Conservation (phyloP, 108 stramenopile species). For the Tribonema minus region DNA sequence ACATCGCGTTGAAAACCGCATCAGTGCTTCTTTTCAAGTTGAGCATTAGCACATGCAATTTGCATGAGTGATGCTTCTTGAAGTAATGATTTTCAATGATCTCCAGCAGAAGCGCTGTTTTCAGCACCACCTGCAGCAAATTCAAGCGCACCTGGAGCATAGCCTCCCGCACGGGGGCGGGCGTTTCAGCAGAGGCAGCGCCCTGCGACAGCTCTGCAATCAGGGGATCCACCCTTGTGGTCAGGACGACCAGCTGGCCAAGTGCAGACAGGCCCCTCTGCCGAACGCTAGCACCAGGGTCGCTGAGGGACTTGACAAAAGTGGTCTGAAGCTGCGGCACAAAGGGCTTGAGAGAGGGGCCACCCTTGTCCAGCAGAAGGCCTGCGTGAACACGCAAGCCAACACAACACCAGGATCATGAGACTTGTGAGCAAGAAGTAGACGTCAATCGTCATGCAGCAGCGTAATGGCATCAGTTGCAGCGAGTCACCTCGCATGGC, state of each 20-base stretch:
- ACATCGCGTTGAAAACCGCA: neutral
- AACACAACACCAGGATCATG: no score
- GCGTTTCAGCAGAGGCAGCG: conserved; percentile 8
- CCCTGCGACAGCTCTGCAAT: conserved; percentile 34
- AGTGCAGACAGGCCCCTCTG: conserved; percentile 21
- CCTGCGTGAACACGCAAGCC: no score
- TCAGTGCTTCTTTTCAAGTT: no score
- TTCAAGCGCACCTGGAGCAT: neutral
- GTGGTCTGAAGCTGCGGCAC: conserved; percentile 99
- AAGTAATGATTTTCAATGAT: neutral
- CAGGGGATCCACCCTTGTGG: conserved; percentile 40
- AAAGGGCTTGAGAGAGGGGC: conserved; percentile 84
- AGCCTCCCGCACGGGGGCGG: neutral
- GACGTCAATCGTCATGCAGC: no score
- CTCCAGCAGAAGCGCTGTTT: no score
- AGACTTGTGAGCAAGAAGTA: no score
- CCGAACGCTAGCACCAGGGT: conserved; percentile 46
- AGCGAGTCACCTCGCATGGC: no score
- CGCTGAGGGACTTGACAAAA: conserved; percentile 93
- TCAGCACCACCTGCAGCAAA: neutral
- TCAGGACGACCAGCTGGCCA: conserved; percentile 27
- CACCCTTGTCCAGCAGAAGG: conserved; percentile 83
- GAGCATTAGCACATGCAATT: neutral
- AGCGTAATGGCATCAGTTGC: no score
- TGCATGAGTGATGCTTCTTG: neutral